These are phyloP conservation scores for Yarrowia sp. DNA, from an alignment of 805 yeast species.

Conservation along the genomic window DNA sequence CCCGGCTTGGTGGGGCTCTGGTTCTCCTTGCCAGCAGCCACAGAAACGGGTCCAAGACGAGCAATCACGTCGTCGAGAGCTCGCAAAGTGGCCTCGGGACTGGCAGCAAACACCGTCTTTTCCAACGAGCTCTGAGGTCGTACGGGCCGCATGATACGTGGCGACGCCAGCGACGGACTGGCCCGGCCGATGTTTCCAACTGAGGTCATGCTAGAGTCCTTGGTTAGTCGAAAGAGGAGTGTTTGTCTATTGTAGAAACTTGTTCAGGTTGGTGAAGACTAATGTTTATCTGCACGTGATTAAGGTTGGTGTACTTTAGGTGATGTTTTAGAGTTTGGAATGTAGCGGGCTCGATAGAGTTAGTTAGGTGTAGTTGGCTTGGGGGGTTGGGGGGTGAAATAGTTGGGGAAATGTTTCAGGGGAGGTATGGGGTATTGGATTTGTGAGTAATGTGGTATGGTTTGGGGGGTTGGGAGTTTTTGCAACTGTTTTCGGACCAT, in stretches of 20 bases:
- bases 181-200: not conserved
- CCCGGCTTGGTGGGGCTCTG: slow-evolving; percentile 8
- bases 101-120: not conserved
- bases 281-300: slow-evolving; percentile 12
- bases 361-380: not conserved
- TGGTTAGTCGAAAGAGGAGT: not conserved
- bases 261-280: not conserved
- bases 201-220: not conserved
- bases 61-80: slow-evolving; percentile 14
- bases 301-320: slow-evolving; percentile 14
- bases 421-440: too few relatives aligned
- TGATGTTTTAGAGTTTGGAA: slow-evolving; percentile 6
- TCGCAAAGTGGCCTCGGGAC: not conserved
- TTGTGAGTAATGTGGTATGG: too few relatives aligned
- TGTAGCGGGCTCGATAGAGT: not conserved
- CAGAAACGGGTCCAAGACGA: not conserved
- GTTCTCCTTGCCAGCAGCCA: slow-evolving; percentile 10
- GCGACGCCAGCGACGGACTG: slow-evolving; percentile 5
- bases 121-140: not conserved
- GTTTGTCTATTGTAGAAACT: too few relatives aligned
- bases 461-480: too few relatives aligned
- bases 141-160: not conserved
- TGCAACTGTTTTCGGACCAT: too few relatives aligned
- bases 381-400: too few relatives aligned
- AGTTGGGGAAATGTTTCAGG: not conserved